phyloP scores from a whole-genome alignment of 306 rosid species.

The Glycine latifolia region DNA sequence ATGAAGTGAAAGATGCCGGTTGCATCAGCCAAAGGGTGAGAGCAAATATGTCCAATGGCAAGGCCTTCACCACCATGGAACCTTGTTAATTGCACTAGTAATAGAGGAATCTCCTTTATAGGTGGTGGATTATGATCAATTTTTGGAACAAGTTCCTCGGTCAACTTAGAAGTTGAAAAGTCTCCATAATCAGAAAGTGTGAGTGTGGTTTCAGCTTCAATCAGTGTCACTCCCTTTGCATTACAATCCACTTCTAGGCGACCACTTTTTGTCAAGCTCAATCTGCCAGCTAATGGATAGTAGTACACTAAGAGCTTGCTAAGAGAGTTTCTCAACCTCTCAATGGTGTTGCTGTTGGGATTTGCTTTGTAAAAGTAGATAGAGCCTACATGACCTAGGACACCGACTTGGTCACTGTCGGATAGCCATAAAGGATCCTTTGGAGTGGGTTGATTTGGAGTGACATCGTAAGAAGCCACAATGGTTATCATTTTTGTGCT shows the following conservation, averaged over 20 bases:
- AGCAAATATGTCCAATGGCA: neutral
- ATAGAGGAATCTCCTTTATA: neutral
- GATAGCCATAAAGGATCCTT: neutral
- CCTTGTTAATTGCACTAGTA: neutral
- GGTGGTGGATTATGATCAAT: neutral
- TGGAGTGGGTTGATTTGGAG: neutral
- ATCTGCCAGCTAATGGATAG: slow-evolving; percentile 43
- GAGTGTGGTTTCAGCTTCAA: no score
- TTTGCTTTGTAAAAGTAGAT: neutral
- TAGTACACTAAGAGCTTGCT: slow-evolving; percentile 37
- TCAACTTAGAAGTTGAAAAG: slow-evolving; percentile 11
- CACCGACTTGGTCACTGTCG: neutral
- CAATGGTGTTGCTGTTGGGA: neutral
- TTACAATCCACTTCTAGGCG: no score
- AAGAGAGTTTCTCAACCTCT: slow-evolving; percentile 39
- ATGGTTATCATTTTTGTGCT: no score
- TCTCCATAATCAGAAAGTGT: slow-evolving; percentile 30
- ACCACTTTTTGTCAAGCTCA: no score
- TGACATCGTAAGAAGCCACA: no score
- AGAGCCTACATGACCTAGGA: neutral
- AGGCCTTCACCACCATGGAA: neutral
- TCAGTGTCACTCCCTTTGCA: no score
- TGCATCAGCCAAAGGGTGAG: neutral
- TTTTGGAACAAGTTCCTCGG: slow-evolving; percentile 23
- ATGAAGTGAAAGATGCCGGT: neutral